Evolutionary conservation across 768 basidiomycete species (phyloP).

Genomic region (Amanita brunnescens): DNA sequence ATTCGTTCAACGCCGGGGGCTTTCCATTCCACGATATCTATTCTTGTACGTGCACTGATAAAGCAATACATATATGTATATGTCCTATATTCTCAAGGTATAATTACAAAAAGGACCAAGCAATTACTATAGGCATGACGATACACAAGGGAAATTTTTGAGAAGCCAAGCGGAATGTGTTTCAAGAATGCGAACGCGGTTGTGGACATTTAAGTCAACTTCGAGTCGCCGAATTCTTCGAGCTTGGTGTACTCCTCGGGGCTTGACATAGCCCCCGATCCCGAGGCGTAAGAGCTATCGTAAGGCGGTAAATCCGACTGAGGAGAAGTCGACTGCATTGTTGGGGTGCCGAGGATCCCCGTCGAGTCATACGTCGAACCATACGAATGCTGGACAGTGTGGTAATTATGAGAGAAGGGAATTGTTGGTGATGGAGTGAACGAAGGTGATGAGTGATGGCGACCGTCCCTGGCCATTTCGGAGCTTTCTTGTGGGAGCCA

Average conservation of each 20-base stretch:
- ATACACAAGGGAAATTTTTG: slow-evolving; percentile 2
- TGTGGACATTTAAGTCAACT: slow-evolving; percentile 10
- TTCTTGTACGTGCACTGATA: neutral
- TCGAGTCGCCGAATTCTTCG: slow-evolving; percentile 35
- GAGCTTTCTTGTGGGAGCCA: slow-evolving; percentile 29
- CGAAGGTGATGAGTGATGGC: slow-evolving; percentile 20
- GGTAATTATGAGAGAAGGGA: slow-evolving; percentile 32
- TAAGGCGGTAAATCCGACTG: slow-evolving; percentile 21
- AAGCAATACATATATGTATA: neutral
- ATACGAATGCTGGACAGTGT: slow-evolving; percentile 26
- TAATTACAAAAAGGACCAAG: neutral
- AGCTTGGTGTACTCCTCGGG: slow-evolving; percentile 35
- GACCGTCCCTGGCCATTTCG: slow-evolving; percentile 25
- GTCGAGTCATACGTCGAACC: slow-evolving; percentile 32
- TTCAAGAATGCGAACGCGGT: slow-evolving; percentile 7
- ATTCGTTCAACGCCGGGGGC: neutral
- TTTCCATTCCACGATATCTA: neutral
- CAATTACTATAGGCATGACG: neutral
- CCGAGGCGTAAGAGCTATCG: slow-evolving; percentile 24
- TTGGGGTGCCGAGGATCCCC: slow-evolving; percentile 25
- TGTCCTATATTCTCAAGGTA: neutral
- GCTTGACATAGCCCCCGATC: slow-evolving; percentile 28
- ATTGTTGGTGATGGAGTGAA: slow-evolving; percentile 28
- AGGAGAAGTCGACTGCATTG: slow-evolving; percentile 25
- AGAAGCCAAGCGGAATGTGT: slow-evolving; percentile 5